Evolutionary conservation across 164 flowering plant species (phyloP), one percentile per base, ranked within the genome.

Genomic region (Vitis riparia): DNA sequence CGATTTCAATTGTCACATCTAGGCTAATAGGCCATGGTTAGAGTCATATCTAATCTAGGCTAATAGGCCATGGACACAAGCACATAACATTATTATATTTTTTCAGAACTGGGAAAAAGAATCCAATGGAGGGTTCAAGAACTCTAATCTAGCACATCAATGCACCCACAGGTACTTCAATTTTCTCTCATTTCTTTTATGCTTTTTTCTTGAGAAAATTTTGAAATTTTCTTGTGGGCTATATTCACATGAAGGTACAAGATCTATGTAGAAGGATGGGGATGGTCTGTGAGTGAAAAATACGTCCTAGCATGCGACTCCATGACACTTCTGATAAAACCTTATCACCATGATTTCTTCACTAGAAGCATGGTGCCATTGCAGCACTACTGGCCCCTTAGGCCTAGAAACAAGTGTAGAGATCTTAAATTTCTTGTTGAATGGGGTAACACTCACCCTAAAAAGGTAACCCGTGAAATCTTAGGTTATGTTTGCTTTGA

Each of bases 221-320:
- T 23, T 23, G 27, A 23, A 23, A 23, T 23, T 23, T 23, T 23
- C 27, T 23, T 23, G 27, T 23, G 27, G 2, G 27, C n/a, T n/a
- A 19, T 19, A 19, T 19, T 19, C 23, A 19, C 23, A 19, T 19
- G 23, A 19, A 84, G 88, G 48, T 85, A 81, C 58, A 85, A 85
- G 70, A 81, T 85, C 4, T 85, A 85, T 27, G 50, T 72, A 59
- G 88, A 85, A 72, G 86, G 84, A 70, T 59, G 65, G 61, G 81
- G 80, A 13, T 83, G 86, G 86, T 85, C 88, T 0, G 88, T 83
- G n/a, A 85, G 88, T 52, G 80, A 79, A 70, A 85, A 81, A 48
- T 85, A 85, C 62, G 82, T 85, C 1, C 48, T 85, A 47, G 84
- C 84, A 10, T 85, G 88, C 57, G 76, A 85, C 55, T 75, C 86